A percentile compares a stretch with the other conserved stretches of the same genome.
phyloP scores from a whole-genome alignment of 306 rosid genomes.

The Amphicarpaea edgeworthii region DNA sequence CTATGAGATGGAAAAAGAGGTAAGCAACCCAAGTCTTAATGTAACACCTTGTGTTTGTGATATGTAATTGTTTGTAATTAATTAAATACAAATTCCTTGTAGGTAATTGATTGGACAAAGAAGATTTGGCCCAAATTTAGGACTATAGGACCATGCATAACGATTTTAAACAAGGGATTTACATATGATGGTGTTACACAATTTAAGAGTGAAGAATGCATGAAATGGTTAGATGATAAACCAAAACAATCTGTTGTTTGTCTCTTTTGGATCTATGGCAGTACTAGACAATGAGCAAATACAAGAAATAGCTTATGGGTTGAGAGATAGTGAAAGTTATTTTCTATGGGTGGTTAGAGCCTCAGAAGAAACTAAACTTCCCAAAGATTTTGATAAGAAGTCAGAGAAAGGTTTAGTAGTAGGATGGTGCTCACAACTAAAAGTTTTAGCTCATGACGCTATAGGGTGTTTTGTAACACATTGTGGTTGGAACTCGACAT shows the following conservation, averaged over 20 bases:
- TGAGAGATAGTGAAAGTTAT: not conserved
- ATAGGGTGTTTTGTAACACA: conserved; percentile 49
- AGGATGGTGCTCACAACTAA: conserved; percentile 39
- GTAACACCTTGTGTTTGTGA: not conserved
- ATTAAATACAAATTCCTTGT: not conserved
- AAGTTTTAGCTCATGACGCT: conserved; percentile 43
- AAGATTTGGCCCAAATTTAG: conserved; percentile 38
- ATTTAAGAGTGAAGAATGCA: too few relatives aligned
- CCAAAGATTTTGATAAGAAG: conserved; percentile 32
- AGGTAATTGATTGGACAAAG: conserved; percentile 30
- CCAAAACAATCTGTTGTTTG: too few relatives aligned
- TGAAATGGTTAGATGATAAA: too few relatives aligned
- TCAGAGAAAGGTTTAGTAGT: conserved; percentile 43
- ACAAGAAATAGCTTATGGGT: too few relatives aligned
- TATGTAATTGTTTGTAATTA: not conserved
- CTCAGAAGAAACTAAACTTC: conserved; percentile 25
- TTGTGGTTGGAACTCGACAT: conserved; percentile 50
- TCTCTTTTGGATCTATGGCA: too few relatives aligned
- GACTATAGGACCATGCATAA: conserved; percentile 42
- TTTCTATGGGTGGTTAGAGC: conserved; percentile 26
- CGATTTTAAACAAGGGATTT: conserved; percentile 19
- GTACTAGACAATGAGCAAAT: too few relatives aligned
- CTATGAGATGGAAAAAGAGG: conserved; percentile 54
- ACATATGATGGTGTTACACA: not conserved
- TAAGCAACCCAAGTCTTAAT: not conserved